Percentiles rank a stretch among this genome's conserved stretches.
These are phyloP conservation scores for Halophytophthora polymorphica DNA, from an alignment of 352 stramenopile species.

Conservation along the genomic window DNA sequence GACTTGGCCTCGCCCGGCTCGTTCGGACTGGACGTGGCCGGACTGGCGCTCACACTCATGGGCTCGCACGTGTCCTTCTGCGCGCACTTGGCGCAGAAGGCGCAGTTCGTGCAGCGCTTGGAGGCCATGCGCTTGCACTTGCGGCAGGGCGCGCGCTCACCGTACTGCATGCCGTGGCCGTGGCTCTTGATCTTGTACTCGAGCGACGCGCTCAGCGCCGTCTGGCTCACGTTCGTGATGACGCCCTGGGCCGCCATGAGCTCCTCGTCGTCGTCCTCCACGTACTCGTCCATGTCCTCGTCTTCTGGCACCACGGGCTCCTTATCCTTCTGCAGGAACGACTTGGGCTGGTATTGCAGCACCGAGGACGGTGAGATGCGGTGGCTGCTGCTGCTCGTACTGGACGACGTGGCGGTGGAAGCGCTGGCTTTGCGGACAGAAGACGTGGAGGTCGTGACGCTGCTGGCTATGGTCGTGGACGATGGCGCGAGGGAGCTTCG, in stretches of 20 bases:
- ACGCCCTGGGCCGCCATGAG: slow-evolving; percentile 52
- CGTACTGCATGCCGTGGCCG: slow-evolving; percentile 75
- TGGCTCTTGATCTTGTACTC: slow-evolving; percentile 68
- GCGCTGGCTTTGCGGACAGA: slow-evolving; percentile 5
- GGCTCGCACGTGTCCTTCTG: slow-evolving; percentile 66
- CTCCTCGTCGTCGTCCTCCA: slow-evolving; percentile 70
- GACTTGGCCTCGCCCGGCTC: slow-evolving; percentile 8
- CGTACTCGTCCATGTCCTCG: slow-evolving; percentile 56
- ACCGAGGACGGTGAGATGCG: slow-evolving; percentile 31
- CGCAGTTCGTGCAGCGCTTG: slow-evolving; percentile 69
- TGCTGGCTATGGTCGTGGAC: slow-evolving; percentile 2
- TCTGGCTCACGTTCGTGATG: slow-evolving; percentile 78
- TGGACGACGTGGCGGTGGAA: slow-evolving; percentile 5
- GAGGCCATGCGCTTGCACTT: slow-evolving; percentile 71
- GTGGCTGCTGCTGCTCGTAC: slow-evolving; percentile 6
- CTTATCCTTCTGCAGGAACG: slow-evolving; percentile 55
- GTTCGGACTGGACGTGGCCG: slow-evolving; percentile 6
- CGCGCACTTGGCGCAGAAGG: slow-evolving; percentile 67
- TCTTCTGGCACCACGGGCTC: slow-evolving; percentile 27
- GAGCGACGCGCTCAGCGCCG: slow-evolving; percentile 60
- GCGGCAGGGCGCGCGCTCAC: slow-evolving; percentile 57
- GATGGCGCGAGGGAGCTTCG: slow-evolving; percentile 24
- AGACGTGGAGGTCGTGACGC: slow-evolving; percentile 7
- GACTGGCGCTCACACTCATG: slow-evolving; percentile 17
- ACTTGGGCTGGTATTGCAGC: slow-evolving; percentile 75